Percentiles rank a stretch among this genome's conserved stretches.
These are phyloP conservation scores for Hippophae gyantsensis DNA, from an alignment of 306 rosid species.

Conservation along the genomic window DNA sequence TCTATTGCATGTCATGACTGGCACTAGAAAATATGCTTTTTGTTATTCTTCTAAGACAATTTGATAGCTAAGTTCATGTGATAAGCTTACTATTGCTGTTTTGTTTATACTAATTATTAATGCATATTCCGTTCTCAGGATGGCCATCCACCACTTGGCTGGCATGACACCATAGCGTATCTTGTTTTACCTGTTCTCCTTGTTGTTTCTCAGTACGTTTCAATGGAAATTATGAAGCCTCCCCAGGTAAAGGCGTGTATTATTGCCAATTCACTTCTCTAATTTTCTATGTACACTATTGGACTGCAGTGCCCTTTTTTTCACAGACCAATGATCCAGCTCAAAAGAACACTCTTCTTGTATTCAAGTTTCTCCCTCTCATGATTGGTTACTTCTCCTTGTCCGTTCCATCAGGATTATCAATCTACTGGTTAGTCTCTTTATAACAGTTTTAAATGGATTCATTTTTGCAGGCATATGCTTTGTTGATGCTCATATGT, in stretches of 20 bases:
- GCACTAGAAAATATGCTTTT: not conserved
- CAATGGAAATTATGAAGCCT: slow-evolving; percentile 98
- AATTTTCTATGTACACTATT: slow-evolving; percentile 12
- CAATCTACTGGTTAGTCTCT: slow-evolving; percentile 92
- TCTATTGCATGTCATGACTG: not conserved
- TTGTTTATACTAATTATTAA: not conserved
- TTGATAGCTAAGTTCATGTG: too few relatives aligned
- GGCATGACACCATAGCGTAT: slow-evolving; percentile 84
- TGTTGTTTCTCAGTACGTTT: slow-evolving; percentile 65
- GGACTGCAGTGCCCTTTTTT: slow-evolving; percentile 23
- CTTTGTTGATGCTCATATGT: too few relatives aligned
- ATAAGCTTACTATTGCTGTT: too few relatives aligned
- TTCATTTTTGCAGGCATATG: too few relatives aligned
- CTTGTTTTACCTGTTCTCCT: slow-evolving; percentile 94
- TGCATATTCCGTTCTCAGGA: slow-evolving; percentile 43
- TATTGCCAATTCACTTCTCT: slow-evolving; percentile 9
- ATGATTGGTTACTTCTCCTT: slow-evolving; percentile 98
- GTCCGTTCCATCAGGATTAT: slow-evolving; percentile 94
- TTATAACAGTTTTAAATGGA: too few relatives aligned
- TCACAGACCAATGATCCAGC: slow-evolving; percentile 85
- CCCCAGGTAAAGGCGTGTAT: slow-evolving; percentile 56
- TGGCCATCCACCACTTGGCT: slow-evolving; percentile 98
- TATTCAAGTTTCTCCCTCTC: slow-evolving; percentile 96
- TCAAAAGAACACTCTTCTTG: slow-evolving; percentile 81
- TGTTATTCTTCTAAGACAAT: too few relatives aligned